Conservation (phyloP, 2,329 filamentous ascomycete species). For the Aspergillus piperis region DNA sequence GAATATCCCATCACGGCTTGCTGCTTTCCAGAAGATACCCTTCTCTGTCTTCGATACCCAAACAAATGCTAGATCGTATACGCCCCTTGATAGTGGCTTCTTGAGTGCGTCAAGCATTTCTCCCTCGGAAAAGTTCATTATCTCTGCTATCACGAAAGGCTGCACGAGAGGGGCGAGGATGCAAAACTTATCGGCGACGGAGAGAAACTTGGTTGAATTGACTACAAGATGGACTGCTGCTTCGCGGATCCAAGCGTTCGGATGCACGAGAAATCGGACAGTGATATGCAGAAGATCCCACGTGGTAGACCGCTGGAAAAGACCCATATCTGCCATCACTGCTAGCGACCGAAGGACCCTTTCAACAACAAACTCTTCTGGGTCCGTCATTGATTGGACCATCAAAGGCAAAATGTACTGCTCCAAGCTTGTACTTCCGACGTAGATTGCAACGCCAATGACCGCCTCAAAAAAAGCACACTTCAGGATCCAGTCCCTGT, state of each 20-base stretch:
- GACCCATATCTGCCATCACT: constrained; percentile 81
- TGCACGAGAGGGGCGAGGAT: constrained; percentile 77
- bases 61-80: constrained; percentile 80
- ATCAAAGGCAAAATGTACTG: constrained; percentile 95
- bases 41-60: constrained; percentile 84
- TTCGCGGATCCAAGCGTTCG: constrained; percentile 93
- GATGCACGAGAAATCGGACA: constrained; percentile 85
- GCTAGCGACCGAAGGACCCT: constrained; percentile 85
- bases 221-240: constrained; percentile 82
- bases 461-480: constrained; percentile 96
- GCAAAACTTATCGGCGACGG: constrained; percentile 77
- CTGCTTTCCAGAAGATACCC: constrained; percentile 83
- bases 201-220: constrained; percentile 72
- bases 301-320: constrained; percentile 79
- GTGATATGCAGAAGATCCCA: constrained; percentile 88
- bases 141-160: constrained; percentile 76
- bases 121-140: constrained; percentile 70
- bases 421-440: constrained; percentile 85
- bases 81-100: constrained; percentile 72
- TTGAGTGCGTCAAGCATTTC: constrained; percentile 79
- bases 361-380: constrained; percentile 92
- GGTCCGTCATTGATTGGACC: constrained; percentile 89
- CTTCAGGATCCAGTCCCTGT: constrained; percentile 93
- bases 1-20: constrained; percentile 70
- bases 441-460: constrained; percentile 85